Conservation (phyloP, 2,329 filamentous ascomycete species). For the Rhynchosporium agropyri region DNA sequence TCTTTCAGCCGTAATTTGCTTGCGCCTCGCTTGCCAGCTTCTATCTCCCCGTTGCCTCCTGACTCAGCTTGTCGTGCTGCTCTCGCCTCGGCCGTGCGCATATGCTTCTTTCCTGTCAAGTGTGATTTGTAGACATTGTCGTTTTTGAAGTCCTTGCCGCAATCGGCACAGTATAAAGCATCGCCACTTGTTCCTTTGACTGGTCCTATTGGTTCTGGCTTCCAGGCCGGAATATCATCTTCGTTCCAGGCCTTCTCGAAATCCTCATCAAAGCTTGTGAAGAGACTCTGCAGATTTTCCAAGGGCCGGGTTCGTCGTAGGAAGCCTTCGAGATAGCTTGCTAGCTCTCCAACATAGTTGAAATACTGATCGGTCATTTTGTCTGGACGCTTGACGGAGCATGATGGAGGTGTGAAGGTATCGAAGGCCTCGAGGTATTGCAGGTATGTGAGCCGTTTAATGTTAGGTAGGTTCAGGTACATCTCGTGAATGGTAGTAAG, state of each 20-base stretch:
- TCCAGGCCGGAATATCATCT: conserved; percentile 80
- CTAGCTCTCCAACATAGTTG: conserved; percentile 78
- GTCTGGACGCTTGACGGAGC: conserved; percentile 75
- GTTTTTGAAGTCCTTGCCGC: conserved; percentile 94
- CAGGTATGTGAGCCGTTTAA: conserved; percentile 84
- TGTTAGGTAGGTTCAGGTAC: conserved; percentile 85
- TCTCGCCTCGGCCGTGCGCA: conserved; percentile 75
- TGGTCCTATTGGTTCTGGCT: conserved; percentile 50
- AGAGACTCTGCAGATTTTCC: conserved; percentile 80
- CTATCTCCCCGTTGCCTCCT: conserved; percentile 32
- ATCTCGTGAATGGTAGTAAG: conserved; percentile 81
- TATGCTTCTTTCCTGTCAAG: conserved; percentile 87
- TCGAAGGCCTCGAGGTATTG: conserved; percentile 95
- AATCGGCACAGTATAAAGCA: conserved; percentile 86
- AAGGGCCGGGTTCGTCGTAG: conserved; percentile 82
- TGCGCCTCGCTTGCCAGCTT: conserved; percentile 38
- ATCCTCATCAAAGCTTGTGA: conserved; percentile 76
- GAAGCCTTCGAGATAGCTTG: conserved; percentile 84
- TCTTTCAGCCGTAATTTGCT: conserved; percentile 70
- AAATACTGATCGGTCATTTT: conserved; percentile 95
- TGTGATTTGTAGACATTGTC: conserved; percentile 93
- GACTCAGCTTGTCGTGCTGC: conserved; percentile 51
- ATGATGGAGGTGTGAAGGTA: conserved; percentile 73
- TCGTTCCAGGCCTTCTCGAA: conserved; percentile 83
- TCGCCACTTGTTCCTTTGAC: conserved; percentile 49